Base-by-base conservation (phyloP, 805 yeast species). In the Yarrowia osloensis region DNA sequence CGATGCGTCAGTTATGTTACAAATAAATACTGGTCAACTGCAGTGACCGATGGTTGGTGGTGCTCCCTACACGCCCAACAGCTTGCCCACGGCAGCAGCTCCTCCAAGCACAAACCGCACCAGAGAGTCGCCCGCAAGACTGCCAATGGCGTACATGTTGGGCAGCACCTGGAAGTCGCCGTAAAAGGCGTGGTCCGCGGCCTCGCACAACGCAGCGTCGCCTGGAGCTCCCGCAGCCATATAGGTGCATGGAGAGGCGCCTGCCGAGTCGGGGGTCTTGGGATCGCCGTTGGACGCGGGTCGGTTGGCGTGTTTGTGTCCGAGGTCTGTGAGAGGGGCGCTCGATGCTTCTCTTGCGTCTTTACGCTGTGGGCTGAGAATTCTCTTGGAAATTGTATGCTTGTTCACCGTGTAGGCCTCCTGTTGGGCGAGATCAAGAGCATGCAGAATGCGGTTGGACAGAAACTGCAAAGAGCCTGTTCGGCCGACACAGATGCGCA, bases 121-220 rank as follows among this genome's bases (percentile, higher is more conserved):
- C 42, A 75, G 65, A 1, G 76, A 68, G 59, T 75, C 77, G 4
- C 78, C 78, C 5, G 73, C 69, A 21, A 75, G 66, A 67, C 76
- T 73, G 12, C 78, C 78, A 31, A 74, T 68, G 9, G 70, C 72
- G 68, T 69, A 75, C 15, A 75, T 70, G 24, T 67, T 67, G 9
- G 68, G 67, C 21, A 69, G 62, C 17, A 72, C 54, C 42, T 70
- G 72, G 5, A 72, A 54, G 42, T 66, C 50, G 19, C 54, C 54
- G 33, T 46, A 44, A 15, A 61, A 61, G 31, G 33, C 21, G 13
- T 61, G 24, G 12, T 26, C n/a, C 21, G 44, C 7, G 4, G 29
- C 33, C 54, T 31, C 54, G 12, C 44, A 31, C 33, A 33, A 8
- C 40, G 2, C 22, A 17, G 61, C 4, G 44, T 54, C 61, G 31